Conservation (phyloP, 495 filamentous ascomycete species). For the Penicillium soppii region DNA sequence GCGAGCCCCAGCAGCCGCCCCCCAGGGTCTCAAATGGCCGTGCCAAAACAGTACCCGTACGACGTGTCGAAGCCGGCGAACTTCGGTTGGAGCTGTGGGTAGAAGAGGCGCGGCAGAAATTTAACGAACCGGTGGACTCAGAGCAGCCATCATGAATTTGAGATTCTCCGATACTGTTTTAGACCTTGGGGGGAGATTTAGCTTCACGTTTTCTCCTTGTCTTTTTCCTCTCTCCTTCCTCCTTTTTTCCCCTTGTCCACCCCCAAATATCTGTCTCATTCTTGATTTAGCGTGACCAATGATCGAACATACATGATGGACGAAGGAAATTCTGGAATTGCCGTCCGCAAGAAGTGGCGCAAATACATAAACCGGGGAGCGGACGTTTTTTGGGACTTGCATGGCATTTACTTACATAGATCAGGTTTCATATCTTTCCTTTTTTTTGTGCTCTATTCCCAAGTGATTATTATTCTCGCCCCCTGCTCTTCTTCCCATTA, state of each 20-base stretch:
- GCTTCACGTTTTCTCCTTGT: constrained; percentile 27
- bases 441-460: constrained; percentile 16
- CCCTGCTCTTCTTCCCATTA: constrained; percentile 11
- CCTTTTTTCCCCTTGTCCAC: constrained; percentile 17
- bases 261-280: constrained; percentile 33
- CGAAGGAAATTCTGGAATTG: constrained; percentile 41
- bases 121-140: constrained; percentile 48
- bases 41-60: constrained; percentile 53
- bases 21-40: constrained; percentile 43
- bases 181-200: constrained; percentile 21
- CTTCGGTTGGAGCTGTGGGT: constrained; percentile 56
- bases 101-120: constrained; percentile 56
- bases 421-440: constrained; percentile 41
- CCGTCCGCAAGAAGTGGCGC: constrained; percentile 43
- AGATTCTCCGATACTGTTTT: constrained; percentile 6
- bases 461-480: constrained; percentile 9
- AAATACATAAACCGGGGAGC: constrained; percentile 48
- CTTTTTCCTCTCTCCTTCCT: constrained; percentile 9
- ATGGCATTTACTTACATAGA: constrained; percentile 49
- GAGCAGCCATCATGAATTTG: constrained; percentile 38
- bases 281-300: constrained; percentile 53
- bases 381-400: constrained; percentile 46
- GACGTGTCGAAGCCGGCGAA: constrained; percentile 54
- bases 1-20: constrained; percentile 37
- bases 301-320: constrained; percentile 51